Evolutionary conservation across 305 asterid species (phyloP).

Genomic region (Fraxinus platypoda): DNA sequence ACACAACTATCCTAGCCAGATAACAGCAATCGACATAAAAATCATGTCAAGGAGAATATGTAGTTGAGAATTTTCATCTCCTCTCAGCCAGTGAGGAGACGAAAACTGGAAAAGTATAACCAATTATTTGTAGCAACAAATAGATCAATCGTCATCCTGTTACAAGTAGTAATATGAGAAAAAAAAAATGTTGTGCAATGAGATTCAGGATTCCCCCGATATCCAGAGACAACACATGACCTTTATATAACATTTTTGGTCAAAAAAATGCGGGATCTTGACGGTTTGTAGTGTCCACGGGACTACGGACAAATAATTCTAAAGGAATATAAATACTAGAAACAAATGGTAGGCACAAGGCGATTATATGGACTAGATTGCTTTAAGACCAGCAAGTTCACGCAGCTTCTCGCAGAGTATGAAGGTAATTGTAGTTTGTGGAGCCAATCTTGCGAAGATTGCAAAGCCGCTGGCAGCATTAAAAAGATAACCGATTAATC

Average conservation of each 20-base stretch:
- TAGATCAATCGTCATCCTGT: neutral
- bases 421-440: conserved; percentile 88
- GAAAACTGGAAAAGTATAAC: neutral
- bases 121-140: neutral
- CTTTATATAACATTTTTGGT: neutral
- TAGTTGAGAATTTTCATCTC: neutral
- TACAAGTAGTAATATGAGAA: neutral
- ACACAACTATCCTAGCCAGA: neutral
- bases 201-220: neutral
- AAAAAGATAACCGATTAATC: neutral
- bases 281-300: neutral
- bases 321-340: neutral
- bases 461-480: conserved; percentile 62
- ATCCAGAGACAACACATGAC: neutral
- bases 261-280: neutral
- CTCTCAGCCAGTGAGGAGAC: neutral
- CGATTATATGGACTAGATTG: conserved; percentile 37
- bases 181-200: neutral
- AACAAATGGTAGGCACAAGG: neutral
- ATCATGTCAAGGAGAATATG: neutral
- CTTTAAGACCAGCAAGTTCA: conserved; percentile 71
- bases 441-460: conserved; percentile 85
- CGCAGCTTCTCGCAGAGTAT: conserved; percentile 86
- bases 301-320: neutral
- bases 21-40: neutral